Evolutionary conservation across 169 alveolate species (phyloP).

Genomic region (Eimeria tenella): DNA sequence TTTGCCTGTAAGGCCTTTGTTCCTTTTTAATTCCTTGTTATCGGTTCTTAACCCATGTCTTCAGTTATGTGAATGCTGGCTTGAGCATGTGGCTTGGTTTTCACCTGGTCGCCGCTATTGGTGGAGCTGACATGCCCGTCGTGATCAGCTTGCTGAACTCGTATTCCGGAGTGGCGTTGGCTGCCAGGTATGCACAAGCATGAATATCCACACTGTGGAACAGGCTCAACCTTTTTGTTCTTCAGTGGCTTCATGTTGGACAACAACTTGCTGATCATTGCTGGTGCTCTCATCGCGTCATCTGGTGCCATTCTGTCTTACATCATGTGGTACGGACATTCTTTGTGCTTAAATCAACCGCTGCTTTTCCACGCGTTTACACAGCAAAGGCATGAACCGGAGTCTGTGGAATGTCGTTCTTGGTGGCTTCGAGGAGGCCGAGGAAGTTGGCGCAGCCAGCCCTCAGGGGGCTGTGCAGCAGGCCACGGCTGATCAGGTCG

Average conservation of each 20-base stretch:
- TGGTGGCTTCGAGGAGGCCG: constrained; percentile 93
- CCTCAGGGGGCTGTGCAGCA: constrained; percentile 81
- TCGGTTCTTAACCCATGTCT: not conserved
- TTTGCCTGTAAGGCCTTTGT: constrained; percentile 58
- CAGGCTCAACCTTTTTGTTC: not conserved
- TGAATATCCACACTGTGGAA: no score
- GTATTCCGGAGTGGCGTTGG: constrained; percentile 96
- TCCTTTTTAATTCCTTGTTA: not conserved
- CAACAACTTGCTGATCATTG: constrained; percentile 92
- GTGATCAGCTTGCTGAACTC: constrained; percentile 95
- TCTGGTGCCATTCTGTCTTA: constrained; percentile 96
- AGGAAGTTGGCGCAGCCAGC: constrained; percentile 79
- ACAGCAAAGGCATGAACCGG: constrained; percentile 94
- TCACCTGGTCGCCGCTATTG: constrained; percentile 93
- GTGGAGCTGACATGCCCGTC: constrained; percentile 98
- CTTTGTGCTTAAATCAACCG: not conserved
- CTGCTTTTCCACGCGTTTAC: not conserved
- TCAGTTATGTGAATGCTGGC: constrained; percentile 70
- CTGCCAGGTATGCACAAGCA: constrained; percentile 86
- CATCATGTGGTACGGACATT: constrained; percentile 92
- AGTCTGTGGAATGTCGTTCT: constrained; percentile 90
- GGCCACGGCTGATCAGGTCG: constrained; percentile 84
- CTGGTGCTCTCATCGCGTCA: constrained; percentile 96
- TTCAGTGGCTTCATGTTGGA: constrained; percentile 88
- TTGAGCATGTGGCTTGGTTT: constrained; percentile 88